phyloP scores from a whole-genome alignment of 2,329 filamentous ascomycete species.

The Venturia nashicola region DNA sequence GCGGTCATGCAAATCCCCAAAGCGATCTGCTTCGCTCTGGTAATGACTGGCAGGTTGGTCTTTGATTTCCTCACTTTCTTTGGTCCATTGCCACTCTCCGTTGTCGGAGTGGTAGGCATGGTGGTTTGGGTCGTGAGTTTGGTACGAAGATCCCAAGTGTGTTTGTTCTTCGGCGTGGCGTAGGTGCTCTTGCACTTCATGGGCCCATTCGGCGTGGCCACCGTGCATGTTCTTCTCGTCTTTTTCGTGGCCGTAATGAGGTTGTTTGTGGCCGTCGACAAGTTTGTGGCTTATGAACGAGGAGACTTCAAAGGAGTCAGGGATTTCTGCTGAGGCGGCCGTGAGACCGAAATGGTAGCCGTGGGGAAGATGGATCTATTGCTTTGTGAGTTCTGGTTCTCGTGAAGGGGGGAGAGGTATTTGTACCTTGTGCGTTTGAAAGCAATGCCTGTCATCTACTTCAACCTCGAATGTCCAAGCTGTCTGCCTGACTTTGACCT shows the following conservation, averaged over 20 bases:
- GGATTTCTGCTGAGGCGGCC: conserved; percentile 77
- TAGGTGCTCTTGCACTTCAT: conserved; percentile 19
- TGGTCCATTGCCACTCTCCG: conserved; percentile 3
- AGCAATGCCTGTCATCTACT: conserved; percentile 70
- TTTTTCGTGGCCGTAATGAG: neutral
- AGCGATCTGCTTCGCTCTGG: conserved; percentile 45
- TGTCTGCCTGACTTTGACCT: conserved; percentile 62
- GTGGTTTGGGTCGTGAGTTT: neutral
- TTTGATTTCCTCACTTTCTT: conserved; percentile 5
- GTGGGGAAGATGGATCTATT: conserved; percentile 57
- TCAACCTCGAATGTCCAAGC: conserved; percentile 59
- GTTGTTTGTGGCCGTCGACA: neutral
- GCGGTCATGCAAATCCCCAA: conserved; percentile 74
- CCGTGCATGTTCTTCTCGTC: neutral
- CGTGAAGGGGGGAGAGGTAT: neutral
- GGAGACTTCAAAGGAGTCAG: conserved; percentile 90
- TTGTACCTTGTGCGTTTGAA: conserved; percentile 56
- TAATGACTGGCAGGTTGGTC: conserved; percentile 28
- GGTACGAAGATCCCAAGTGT: neutral
- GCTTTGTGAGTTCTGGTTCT: conserved; percentile 8
- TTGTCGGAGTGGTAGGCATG: neutral
- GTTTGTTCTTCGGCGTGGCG: conserved; percentile 13
- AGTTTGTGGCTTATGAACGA: conserved; percentile 60
- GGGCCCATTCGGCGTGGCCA: conserved; percentile 15
- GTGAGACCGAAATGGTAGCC: conserved; percentile 81